These are phyloP conservation scores for Eucalyptus erythrocorys DNA, from an alignment of 345 rosid genomes.

Conservation along the genomic window DNA sequence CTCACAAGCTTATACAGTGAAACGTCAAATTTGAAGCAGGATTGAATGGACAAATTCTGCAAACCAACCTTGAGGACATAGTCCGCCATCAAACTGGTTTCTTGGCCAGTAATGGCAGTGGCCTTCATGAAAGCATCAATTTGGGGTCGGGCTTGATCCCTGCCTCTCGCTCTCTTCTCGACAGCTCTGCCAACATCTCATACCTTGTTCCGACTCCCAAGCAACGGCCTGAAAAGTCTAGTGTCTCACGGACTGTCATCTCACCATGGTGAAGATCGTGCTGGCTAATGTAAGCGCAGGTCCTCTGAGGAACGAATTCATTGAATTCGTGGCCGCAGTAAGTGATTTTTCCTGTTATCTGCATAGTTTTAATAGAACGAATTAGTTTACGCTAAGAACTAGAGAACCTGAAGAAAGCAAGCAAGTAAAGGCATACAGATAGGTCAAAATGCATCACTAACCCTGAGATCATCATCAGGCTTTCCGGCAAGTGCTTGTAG, in stretches of 20 bases:
- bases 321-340: constrained; percentile 32
- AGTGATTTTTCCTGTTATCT: constrained; percentile 21
- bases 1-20: neutral
- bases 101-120: constrained; percentile 19
- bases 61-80: constrained; percentile 23
- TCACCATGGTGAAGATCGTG: constrained; percentile 28
- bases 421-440: neutral
- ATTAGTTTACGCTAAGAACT: neutral
- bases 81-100: constrained; percentile 15
- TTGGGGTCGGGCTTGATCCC: constrained; percentile 25
- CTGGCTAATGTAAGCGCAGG: constrained; percentile 32
- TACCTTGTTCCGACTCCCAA: constrained; percentile 25
- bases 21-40: neutral
- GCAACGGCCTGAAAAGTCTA: constrained; percentile 27
- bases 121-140: constrained; percentile 24
- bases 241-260: constrained; percentile 32
- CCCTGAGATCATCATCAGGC: constrained; percentile 12
- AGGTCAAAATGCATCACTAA: neutral
- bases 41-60: neutral
- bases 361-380: neutral
- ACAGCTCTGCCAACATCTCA: constrained; percentile 16
- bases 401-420: neutral
- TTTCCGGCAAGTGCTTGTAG: constrained; percentile 25
- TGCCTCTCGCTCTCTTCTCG: constrained; percentile 23
- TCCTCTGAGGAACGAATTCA: constrained; percentile 33